Conservation (phyloP, 176 grass and related monocot species). For the Pharus latifolius region DNA sequence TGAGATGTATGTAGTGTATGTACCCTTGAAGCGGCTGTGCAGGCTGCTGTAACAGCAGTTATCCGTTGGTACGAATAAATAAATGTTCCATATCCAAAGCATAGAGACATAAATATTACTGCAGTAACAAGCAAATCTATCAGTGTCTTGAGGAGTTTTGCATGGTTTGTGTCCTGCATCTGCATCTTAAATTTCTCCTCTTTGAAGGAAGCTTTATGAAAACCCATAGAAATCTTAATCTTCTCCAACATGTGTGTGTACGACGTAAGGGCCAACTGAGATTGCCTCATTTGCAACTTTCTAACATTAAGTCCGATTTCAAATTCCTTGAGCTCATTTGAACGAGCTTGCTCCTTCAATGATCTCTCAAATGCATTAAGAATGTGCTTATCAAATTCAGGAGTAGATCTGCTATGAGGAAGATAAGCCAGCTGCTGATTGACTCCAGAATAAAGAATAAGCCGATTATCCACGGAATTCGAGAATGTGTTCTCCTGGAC, state of each 20-base stretch:
- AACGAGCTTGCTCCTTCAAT: conserved; percentile 61
- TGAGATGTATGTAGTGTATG: too few relatives aligned
- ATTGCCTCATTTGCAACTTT: conserved; percentile 53
- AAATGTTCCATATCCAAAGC: conserved; percentile 69
- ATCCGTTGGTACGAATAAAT: conserved; percentile 69
- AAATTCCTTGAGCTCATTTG: conserved; percentile 84
- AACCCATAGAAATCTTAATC: conserved; percentile 60
- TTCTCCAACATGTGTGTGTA: conserved; percentile 55
- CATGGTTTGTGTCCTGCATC: conserved; percentile 51
- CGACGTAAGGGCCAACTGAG: conserved; percentile 58
- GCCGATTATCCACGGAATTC: conserved; percentile 20
- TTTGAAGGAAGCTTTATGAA: conserved; percentile 73
- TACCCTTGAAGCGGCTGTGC: conserved; percentile 48
- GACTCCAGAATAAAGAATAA: conserved; percentile 25
- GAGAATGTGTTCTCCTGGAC: background rate
- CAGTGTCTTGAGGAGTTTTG: conserved; percentile 53
- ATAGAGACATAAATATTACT: conserved; percentile 70
- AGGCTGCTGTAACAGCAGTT: conserved; percentile 57
- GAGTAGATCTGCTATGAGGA: conserved; percentile 31
- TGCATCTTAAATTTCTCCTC: conserved; percentile 74
- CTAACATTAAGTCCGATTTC: conserved; percentile 65
- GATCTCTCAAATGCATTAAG: conserved; percentile 67
- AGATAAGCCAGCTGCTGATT: conserved; percentile 36
- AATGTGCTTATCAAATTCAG: conserved; percentile 34
- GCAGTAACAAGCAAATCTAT: conserved; percentile 79